Percentiles rank a stretch among this genome's conserved stretches.
These are phyloP conservation scores for Chenopodium album DNA, from an alignment of 148 eudicot species.

Conservation along the genomic window DNA sequence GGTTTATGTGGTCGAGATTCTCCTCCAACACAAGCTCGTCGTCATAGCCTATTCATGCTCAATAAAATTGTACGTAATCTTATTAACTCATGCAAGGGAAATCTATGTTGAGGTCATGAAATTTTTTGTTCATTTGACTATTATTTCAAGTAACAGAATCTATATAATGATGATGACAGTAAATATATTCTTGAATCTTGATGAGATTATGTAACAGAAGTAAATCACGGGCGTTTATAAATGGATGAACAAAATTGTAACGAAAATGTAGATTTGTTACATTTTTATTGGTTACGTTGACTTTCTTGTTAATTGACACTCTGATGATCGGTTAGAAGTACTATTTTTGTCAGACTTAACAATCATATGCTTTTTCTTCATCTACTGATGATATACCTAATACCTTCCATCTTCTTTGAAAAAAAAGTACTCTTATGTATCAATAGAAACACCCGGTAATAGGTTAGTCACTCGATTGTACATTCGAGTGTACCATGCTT, in stretches of 20 bases:
- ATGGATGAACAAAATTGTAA: not conserved
- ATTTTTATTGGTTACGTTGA: not conserved
- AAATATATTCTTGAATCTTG: not conserved
- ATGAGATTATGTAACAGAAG: not conserved
- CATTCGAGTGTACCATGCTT: too few species aligned
- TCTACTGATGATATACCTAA: too few species aligned
- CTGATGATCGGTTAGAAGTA: not conserved
- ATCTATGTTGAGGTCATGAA: not conserved
- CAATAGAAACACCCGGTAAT: too few species aligned
- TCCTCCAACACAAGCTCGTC: too few species aligned
- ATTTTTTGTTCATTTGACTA: not conserved
- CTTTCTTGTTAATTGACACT: not conserved
- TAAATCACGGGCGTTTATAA: not conserved
- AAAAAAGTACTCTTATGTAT: too few species aligned
- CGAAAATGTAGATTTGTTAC: not conserved
- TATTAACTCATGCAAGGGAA: not conserved
- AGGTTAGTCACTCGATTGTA: too few species aligned
- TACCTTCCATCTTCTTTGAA: too few species aligned
- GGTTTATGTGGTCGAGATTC: too few species aligned
- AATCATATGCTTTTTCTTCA: too few species aligned
- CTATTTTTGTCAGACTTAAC: not conserved
- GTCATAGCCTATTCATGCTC: too few species aligned
- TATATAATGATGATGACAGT: not conserved
- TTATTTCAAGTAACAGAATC: too few species aligned
- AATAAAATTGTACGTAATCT: not conserved